Base-by-base conservation (phyloP, 2,329 filamentous ascomycete genomes). In the Scedosporium boydii region DNA sequence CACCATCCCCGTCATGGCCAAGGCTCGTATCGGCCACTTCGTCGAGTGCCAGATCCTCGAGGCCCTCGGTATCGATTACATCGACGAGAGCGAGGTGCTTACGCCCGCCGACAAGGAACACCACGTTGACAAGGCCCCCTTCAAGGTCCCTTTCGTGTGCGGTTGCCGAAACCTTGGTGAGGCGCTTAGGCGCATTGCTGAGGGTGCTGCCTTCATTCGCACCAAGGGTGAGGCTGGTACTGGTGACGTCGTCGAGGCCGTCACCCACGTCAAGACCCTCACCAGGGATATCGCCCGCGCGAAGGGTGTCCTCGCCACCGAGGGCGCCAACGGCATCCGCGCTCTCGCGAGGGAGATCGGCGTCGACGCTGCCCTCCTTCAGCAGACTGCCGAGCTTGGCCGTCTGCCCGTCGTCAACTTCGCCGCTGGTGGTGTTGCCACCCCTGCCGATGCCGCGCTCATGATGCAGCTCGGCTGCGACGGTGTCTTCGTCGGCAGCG, bases 401-500 rank as follows among this genome's bases (percentile, higher is more conserved):
- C 83, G 95, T 59, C 80, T 99, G 62, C 95, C 95, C 2, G 93
- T 98, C 0, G 95, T 99, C 67, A 98, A 98, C 82, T 98, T 99
- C 69, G 95, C 95, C 0, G 95, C 95, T 3, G 95, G 95, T n/a
- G 95, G 95, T 63, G 90, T 99, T n/a, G 95, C 95, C n/a, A 99
- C 95, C 1, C 95, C 95, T 0, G 95, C 95, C 0, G 95, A 99
- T 76, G 95, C 95, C 0, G 95, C 95, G 2, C 81, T 99, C 64
- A 78, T 99, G 93, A 99, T 99, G 95, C 93, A 98, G 82, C 81
- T 99, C 66, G 95, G 95, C 64, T 98, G 95, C 72, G 95, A 99
- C 72, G 95, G 95, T 63, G 95, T 99, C 42, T 99, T 99, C 73
- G 95, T 99, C 42, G 95, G 95, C 29, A 92, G 87, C 63, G 95